A percentile compares a stretch with the other conserved stretches of the same genome.
Conservation (phyloP, 352 stramenopile genomes). For the Phytophthora megakarya region DNA sequence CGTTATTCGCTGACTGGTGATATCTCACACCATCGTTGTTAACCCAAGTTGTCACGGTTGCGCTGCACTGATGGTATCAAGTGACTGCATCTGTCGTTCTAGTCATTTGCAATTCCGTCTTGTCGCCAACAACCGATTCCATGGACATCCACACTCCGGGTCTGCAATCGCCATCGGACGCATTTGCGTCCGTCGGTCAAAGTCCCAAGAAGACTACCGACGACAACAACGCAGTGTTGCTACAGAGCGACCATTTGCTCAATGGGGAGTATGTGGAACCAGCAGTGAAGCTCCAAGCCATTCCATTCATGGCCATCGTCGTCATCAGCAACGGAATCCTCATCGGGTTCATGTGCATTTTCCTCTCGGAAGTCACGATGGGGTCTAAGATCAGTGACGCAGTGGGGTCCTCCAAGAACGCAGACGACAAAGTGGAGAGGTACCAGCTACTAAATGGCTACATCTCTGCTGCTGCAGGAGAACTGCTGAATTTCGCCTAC, state of each 20-base stretch:
- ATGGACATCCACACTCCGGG: not conserved
- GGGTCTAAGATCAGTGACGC: slow-evolving; percentile 33
- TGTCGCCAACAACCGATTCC: not conserved
- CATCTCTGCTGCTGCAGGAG: slow-evolving; percentile 30
- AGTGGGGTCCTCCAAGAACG: slow-evolving; percentile 39
- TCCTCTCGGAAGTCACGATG: slow-evolving; percentile 40
- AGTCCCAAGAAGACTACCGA: slow-evolving; percentile 27
- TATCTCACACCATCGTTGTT: slow-evolving; percentile 8
- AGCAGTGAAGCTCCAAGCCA: slow-evolving; percentile 26
- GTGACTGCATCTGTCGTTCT: too few relatives aligned
- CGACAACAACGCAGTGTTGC: slow-evolving; percentile 10
- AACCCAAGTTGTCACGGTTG: not conserved
- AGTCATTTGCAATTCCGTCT: slow-evolving; percentile 4
- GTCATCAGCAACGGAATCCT: slow-evolving; percentile 27
- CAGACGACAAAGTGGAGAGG: slow-evolving; percentile 34
- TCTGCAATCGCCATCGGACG: slow-evolving; percentile 18
- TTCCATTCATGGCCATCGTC: slow-evolving; percentile 29
- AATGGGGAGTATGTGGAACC: slow-evolving; percentile 18
- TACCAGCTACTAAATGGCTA: slow-evolving; percentile 50
- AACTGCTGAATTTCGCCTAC: slow-evolving; percentile 36
- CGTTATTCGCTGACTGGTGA: not conserved
- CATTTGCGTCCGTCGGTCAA: not conserved
- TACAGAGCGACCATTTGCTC: slow-evolving; percentile 13
- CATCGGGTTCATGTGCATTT: slow-evolving; percentile 36
- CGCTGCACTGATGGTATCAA: too few relatives aligned